phyloP scores from a whole-genome alignment of 2,329 filamentous ascomycete species.

The Epichloe sibirici region DNA sequence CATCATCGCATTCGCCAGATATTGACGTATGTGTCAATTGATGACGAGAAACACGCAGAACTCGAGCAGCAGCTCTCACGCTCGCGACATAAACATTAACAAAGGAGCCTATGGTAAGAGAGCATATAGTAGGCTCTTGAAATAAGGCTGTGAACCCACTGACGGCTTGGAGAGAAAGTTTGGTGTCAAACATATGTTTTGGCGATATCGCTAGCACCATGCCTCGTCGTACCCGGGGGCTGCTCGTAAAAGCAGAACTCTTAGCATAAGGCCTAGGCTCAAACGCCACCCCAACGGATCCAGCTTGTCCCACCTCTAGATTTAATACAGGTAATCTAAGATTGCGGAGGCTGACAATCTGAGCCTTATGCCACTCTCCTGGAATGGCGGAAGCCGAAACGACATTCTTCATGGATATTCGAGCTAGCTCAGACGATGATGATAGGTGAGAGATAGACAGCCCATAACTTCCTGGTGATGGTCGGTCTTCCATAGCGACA shows the following conservation, averaged over 20 bases:
- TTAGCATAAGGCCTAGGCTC: slow-evolving; percentile 17
- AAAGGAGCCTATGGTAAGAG: slow-evolving; percentile 53
- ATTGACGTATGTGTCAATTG: slow-evolving; percentile 14
- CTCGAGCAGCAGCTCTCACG: slow-evolving; percentile 67
- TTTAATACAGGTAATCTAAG: slow-evolving; percentile 70
- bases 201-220: slow-evolving; percentile 65
- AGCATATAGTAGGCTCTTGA: slow-evolving; percentile 45
- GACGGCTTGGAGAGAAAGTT: slow-evolving; percentile 48
- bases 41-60: slow-evolving; percentile 41
- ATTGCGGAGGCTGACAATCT: slow-evolving; percentile 77
- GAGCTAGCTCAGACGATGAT: slow-evolving; percentile 39
- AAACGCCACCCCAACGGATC: slow-evolving; percentile 72
- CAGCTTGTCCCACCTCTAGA: slow-evolving; percentile 71
- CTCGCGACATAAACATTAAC: slow-evolving; percentile 83
- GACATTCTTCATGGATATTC: slow-evolving; percentile 39
- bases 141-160: slow-evolving; percentile 64
- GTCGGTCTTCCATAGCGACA: slow-evolving; percentile 31
- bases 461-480: slow-evolving; percentile 34
- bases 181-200: slow-evolving; percentile 42
- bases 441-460: slow-evolving; percentile 41
- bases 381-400: slow-evolving; percentile 39
- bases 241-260: slow-evolving; percentile 8
- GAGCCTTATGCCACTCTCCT: slow-evolving; percentile 68
- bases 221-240: slow-evolving; percentile 53
- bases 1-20: slow-evolving; percentile 24